phyloP scores from a whole-genome alignment of 1,284 basidiomycete species.

The Malassezia cuniculi region DNA sequence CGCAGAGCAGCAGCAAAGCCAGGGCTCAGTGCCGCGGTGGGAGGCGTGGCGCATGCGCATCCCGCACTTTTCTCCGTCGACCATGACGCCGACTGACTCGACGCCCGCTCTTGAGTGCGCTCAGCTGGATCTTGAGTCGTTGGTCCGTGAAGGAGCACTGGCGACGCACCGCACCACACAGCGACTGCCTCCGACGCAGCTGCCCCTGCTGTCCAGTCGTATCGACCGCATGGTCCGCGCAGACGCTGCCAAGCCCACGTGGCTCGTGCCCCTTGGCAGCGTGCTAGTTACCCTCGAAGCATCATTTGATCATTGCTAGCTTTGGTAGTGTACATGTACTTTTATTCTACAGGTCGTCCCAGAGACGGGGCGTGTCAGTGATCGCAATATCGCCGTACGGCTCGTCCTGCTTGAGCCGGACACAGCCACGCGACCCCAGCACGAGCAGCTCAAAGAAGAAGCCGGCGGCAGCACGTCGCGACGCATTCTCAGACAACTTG shows the following conservation, averaged over 20 bases:
- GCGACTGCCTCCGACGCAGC: conserved; percentile 4
- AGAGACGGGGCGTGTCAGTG: conserved; percentile 64
- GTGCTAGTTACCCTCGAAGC: conserved; percentile 1
- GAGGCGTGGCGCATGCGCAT: conserved; percentile 13
- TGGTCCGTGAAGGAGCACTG: conserved; percentile 3
- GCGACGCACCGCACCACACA: not conserved
- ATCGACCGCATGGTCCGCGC: conserved; percentile 4
- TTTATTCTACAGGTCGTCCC: conserved; percentile 20
- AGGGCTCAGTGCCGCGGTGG: no score
- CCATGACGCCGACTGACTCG: not conserved
- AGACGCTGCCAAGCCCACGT: not conserved
- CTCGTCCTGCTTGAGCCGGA: conserved; percentile 60
- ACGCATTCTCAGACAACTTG: conserved; percentile 63
- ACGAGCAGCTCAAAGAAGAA: conserved; percentile 98
- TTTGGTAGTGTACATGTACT: not conserved
- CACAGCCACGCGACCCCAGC: conserved; percentile 76
- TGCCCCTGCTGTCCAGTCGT: conserved; percentile 9
- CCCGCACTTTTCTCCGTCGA: not conserved
- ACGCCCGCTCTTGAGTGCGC: conserved; percentile 3
- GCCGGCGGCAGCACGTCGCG: conserved; percentile 74
- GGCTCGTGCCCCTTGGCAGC: conserved; percentile 10
- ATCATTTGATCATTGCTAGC: not conserved
- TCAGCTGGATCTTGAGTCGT: conserved; percentile 4
- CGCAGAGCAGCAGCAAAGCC: no score
- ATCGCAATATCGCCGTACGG: conserved; percentile 75